Conservation (phyloP, 1,284 basidiomycete species). For the Cutaneotrichosporon sp. region DNA sequence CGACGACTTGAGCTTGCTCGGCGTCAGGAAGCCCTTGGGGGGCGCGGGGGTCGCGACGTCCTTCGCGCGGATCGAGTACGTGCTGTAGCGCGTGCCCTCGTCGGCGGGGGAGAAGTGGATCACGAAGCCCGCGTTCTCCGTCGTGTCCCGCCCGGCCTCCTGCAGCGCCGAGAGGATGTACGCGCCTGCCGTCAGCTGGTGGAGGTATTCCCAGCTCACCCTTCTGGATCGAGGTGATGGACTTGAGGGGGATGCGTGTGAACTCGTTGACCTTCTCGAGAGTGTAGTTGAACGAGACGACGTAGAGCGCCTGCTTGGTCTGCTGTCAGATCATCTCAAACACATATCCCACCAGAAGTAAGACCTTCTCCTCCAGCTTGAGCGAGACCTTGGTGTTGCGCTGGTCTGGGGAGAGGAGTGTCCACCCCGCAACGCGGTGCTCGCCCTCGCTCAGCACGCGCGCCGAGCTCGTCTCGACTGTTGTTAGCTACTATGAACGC, state of each 20-base stretch:
- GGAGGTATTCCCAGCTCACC: constrained; percentile 56
- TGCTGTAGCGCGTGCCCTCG: constrained; percentile 68
- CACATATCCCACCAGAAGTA: constrained; percentile 68
- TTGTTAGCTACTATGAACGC: constrained; percentile 1
- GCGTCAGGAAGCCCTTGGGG: neutral
- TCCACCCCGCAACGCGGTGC: constrained; percentile 81
- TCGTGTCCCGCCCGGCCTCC: constrained; percentile 79
- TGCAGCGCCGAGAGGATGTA: constrained; percentile 90
- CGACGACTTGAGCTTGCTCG: neutral
- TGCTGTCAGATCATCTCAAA: constrained; percentile 36
- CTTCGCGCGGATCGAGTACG: constrained; percentile 76
- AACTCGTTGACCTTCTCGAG: constrained; percentile 88
- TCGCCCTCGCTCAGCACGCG: constrained; percentile 84
- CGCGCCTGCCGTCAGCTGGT: constrained; percentile 8
- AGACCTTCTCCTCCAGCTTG: constrained; percentile 88
- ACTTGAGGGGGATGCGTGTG: constrained; percentile 81
- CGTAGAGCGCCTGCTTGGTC: constrained; percentile 67
- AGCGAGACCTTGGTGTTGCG: constrained; percentile 69
- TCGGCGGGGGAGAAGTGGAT: constrained; percentile 71
- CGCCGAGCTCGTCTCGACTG: constrained; percentile 75
- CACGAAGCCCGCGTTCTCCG: constrained; percentile 82
- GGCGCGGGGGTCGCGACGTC: constrained; percentile 1
- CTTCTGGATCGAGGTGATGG: constrained; percentile 79
- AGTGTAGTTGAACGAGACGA: constrained; percentile 81
- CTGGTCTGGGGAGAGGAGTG: constrained; percentile 79